A percentile compares a stretch with the other conserved stretches of the same genome.
Evolutionary conservation across 331 rosid genomes (phyloP).

Genomic region (Acacia concinna): DNA sequence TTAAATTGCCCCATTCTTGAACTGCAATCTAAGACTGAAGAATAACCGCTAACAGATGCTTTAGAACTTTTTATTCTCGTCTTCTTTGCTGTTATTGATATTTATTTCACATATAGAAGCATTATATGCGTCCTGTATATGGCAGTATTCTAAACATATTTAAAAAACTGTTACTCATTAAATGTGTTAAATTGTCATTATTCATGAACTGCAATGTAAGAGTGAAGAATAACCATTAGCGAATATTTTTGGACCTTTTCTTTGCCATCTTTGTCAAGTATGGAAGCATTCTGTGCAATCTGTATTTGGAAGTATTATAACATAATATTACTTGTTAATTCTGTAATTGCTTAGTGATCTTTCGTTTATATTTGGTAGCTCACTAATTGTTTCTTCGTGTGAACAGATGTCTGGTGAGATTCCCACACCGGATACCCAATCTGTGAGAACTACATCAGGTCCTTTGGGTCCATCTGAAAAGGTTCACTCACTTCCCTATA

Average conservation of each 20-base stretch:
- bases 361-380: neutral
- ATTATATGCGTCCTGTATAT: neutral
- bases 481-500: constrained; percentile 52
- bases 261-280: neutral
- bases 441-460: constrained; percentile 81
- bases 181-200: neutral
- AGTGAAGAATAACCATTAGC: neutral
- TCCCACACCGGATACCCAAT: constrained; percentile 81
- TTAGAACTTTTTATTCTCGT: neutral
- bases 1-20: neutral
- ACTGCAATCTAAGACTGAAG: neutral
- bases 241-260: neutral
- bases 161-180: neutral
- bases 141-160: neutral
- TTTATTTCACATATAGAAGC: neutral
- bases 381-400: constrained; percentile 24
- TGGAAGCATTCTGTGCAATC: neutral
- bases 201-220: neutral
- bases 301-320: neutral
- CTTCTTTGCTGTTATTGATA: neutral
- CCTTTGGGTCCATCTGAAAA: constrained; percentile 73
- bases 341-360: neutral
- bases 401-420: constrained; percentile 81
- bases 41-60: neutral
- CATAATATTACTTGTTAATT: neutral